Evolutionary conservation across 257 asterid species (phyloP), one percentile per base, ranked within the genome.

Genomic region (Solanum etuberosum): DNA sequence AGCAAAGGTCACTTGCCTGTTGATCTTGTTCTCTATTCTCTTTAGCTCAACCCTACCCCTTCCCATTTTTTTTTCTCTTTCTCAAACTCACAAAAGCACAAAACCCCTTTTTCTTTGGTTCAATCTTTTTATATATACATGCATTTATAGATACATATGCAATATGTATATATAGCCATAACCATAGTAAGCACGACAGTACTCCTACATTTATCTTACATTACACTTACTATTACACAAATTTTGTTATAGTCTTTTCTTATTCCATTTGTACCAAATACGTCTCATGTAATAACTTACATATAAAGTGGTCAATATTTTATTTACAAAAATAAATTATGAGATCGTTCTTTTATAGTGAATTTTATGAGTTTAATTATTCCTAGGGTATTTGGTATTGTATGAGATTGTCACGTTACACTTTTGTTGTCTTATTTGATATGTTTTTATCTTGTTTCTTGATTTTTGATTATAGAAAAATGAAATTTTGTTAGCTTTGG

Each of bases 91-190:
- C 83, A 71, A 71, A 86, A 86, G 31, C 84, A 65, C 88, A 83
- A 83, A 82, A 43, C 42, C 87, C 83, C 73, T 80, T 16, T 85
- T 85, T 43, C 83, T 72, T 34, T 72, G 40, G 27, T 72, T 86
- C 42, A 81, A 86, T 88, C 89, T 37, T 61, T 59, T 61, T 87
- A 85, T 88, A 84, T 88, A 57, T 87, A 87, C 89, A 83, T 67
- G 81, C 88, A 83, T n/a, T 74, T 43, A 63, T 84, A 77, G 87
- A 83, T 82, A 67, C 88, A 80, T 76, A 65, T 43, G 87, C 38
- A 84, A 83, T 87, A 80, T 77, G 83, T 89, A 88, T 88, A 87
- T 91, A 89, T 90, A 90, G 88, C 59, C 84, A 71, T 48, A 81
- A 20, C 85, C 29, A 48, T 81, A 48, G 31, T 48, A 81, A 81